Conservation (phyloP, 208 protist species). For the Phytomonas francai region DNA sequence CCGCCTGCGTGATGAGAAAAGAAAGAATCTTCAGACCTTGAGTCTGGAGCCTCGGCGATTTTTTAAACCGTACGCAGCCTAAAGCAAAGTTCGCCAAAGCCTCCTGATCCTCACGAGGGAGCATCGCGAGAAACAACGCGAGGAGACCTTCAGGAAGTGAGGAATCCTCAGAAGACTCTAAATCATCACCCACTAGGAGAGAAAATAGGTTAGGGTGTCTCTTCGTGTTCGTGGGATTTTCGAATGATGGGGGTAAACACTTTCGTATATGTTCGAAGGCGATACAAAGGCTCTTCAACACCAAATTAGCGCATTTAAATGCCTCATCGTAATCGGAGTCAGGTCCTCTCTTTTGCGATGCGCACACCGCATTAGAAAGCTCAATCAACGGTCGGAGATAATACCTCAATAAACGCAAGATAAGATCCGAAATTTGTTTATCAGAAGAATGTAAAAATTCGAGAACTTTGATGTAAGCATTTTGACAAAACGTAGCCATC, state of each 20-base stretch:
- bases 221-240: not conserved
- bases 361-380: conserved; percentile 39
- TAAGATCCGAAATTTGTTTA: not conserved
- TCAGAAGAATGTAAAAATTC: not conserved
- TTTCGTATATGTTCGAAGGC: not conserved
- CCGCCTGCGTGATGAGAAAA: conserved; percentile 45
- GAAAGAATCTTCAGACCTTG: conserved; percentile 66
- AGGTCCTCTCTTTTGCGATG: conserved; percentile 5
- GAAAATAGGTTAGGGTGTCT: not conserved
- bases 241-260: not conserved
- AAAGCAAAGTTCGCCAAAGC: conserved; percentile 59
- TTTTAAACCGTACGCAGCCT: conserved; percentile 43
- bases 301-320: conserved; percentile 33
- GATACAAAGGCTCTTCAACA: conserved; percentile 56
- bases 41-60: conserved; percentile 38
- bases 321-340: conserved; percentile 12
- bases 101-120: conserved; percentile 24
- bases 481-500: not conserved
- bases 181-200: not conserved
- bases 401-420: conserved; percentile 25
- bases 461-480: not conserved
- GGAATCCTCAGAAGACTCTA: not conserved
- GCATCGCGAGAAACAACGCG: conserved; percentile 9
- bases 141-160: not conserved
- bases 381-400: conserved; percentile 44